Conservation (phyloP, 148 eudicot genomes). For the Chenopodium formosanum region DNA sequence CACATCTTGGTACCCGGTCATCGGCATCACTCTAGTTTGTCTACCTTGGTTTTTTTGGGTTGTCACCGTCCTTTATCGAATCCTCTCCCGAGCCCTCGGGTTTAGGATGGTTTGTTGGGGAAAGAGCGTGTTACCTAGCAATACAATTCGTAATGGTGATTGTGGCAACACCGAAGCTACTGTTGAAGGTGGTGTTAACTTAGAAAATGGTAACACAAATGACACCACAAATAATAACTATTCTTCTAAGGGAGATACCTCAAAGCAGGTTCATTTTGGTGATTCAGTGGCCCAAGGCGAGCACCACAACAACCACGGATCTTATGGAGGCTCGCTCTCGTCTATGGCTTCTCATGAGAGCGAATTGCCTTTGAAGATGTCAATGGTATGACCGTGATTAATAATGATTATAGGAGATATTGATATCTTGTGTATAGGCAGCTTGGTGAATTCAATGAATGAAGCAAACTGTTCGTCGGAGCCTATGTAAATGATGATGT, state of each 20-base stretch:
- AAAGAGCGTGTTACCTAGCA: neutral
- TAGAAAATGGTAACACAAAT: slow-evolving; percentile 2
- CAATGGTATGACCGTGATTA: slow-evolving; percentile 23
- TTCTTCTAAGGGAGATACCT: neutral
- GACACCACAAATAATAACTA: neutral
- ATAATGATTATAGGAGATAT: neutral
- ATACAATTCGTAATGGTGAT: neutral
- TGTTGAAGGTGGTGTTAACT: slow-evolving; percentile 2
- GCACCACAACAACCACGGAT: neutral
- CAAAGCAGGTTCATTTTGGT: slow-evolving; percentile 19
- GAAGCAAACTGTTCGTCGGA: neutral
- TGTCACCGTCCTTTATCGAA: slow-evolving; percentile 29
- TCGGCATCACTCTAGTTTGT: slow-evolving; percentile 34
- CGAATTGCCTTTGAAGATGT: slow-evolving; percentile 29
- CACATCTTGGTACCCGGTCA: slow-evolving; percentile 28
- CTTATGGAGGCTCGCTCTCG: neutral
- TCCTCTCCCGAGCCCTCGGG: slow-evolving; percentile 37
- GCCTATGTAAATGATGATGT: slow-evolving; percentile 6
- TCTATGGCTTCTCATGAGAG: slow-evolving; percentile 28
- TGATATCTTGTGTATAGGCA: neutral
- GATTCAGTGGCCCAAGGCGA: slow-evolving; percentile 12
- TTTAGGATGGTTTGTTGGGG: slow-evolving; percentile 50
- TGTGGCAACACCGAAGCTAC: neutral
- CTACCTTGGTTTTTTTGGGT: slow-evolving; percentile 52
- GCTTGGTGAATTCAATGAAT: neutral